These are phyloP conservation scores for Polytrichum formosum DNA, from an alignment of 225 moss, liverwort and hornwort species.

Conservation along the genomic window DNA sequence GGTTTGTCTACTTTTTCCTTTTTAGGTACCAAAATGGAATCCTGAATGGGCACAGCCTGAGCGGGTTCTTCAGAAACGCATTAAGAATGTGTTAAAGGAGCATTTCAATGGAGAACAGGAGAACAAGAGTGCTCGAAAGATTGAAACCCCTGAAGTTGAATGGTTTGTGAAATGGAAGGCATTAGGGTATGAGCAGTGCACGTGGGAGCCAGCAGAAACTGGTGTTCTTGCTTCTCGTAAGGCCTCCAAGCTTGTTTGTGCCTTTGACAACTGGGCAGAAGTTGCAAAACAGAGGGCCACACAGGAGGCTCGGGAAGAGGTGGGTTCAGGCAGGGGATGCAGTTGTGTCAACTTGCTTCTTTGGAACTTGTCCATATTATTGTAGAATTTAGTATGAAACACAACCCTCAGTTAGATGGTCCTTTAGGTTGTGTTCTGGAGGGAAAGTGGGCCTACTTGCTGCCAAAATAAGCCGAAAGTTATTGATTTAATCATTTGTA, in stretches of 20 bases:
- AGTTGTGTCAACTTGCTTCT: too few species aligned
- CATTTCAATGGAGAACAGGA: slow-evolving; percentile 35
- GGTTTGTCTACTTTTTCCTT: slow-evolving; percentile 4
- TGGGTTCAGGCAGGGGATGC: slow-evolving; percentile 19
- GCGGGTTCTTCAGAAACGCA: slow-evolving; percentile 60
- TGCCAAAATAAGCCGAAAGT: too few species aligned
- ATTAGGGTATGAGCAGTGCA: slow-evolving; percentile 81
- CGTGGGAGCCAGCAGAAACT: slow-evolving; percentile 71
- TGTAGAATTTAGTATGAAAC: not conserved
- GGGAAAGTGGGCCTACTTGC: too few species aligned
- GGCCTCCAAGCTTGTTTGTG: slow-evolving; percentile 39
- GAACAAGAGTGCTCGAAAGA: slow-evolving; percentile 9
- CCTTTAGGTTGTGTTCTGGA: not conserved
- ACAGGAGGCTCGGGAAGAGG: slow-evolving; percentile 59
- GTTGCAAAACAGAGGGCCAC: slow-evolving; percentile 48
- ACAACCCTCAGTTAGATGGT: not conserved
- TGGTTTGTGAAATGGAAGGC: slow-evolving; percentile 99
- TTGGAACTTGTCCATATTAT: not conserved
- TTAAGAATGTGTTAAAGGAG: slow-evolving; percentile 27
- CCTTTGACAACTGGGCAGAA: slow-evolving; percentile 59
- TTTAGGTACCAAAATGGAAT: slow-evolving; percentile 56
- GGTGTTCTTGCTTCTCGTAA: slow-evolving; percentile 47
- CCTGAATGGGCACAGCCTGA: slow-evolving; percentile 82
- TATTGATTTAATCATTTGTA: too few species aligned
- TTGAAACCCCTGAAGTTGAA: slow-evolving; percentile 37